Evolutionary conservation across 163 green algal species (phyloP), one percentile per base, ranked within the genome.

Genomic region (Scenedesmus sp.): DNA sequence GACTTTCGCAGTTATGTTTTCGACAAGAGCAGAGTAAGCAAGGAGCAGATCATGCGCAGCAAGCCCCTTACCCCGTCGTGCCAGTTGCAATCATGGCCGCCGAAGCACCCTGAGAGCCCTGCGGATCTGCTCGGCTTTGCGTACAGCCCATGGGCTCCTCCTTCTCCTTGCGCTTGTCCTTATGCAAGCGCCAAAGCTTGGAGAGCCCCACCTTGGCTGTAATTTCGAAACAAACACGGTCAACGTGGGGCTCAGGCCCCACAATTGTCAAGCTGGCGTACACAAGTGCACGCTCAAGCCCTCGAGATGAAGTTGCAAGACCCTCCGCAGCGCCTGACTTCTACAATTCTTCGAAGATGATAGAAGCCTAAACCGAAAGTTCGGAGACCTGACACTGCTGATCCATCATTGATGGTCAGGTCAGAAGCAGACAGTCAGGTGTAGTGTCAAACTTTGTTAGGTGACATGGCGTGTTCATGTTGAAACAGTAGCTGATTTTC

Each of bases 81-180:
- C 65, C 65, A 76, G 65, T 76, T 37, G 65, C 6, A 40, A 40
- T 76, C 65, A 76, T 76, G 30, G 65, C 65, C 40, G 30, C 65
- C 30, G 65, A 40, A 22, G 0, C 26, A 40, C 65, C 65, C 30
- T 76, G 65, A 76, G 65, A 3, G 9, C 26, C 65, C 65, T 10
- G 65, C 65, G 26, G 65, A 76, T 40, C 65, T 76, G 65, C 65
- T 40, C 65, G 65, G 65, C 86, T 90, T 59, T 84, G 73, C 24
- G 73, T 46, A 51, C 86, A 91, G 30, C 86, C 86, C 86, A 91
- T 91, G 51, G 26, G 13, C n/a, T 49, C 59, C 22, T 72, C 22
- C n/a, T 53, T 42, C 9, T 33, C 40, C 76, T 91, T 80, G 73
- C 53, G 43, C 44, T 86, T 40, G 42, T 42, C 42, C 46, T 49